Evolutionary conservation across 345 rosid genomes (phyloP), one percentile per base, ranked within the genome.

Genomic region (Reutealis trisperma): DNA sequence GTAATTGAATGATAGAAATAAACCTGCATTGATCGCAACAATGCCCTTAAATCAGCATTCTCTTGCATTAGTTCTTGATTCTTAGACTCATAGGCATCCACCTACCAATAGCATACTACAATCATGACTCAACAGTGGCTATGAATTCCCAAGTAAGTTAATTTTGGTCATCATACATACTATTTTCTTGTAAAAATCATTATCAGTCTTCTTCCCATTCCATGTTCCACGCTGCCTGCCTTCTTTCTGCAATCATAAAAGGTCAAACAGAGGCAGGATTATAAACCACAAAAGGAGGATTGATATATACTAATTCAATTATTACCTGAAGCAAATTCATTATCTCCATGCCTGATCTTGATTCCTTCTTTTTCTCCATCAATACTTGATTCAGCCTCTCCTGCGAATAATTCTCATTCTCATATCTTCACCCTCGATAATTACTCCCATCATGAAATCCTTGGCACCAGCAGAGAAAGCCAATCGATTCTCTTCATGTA

Each of bases 361-460:
- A 88, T 91, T 96, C 99, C 86, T 93, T 96, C 91, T 92, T 96
- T 81, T 96, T 96, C 89, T 96, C 99, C 96, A 92, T 93, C 86
- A 96, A 83, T 47, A 96, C 99, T 88, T 93, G 99, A 76, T 93
- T 96, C 81, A 92, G 84, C 86, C 86, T 92, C 90, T 96, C 99
- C 98, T 96, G 83, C 32, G 34, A 76, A 52, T 45, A 60, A 60
- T 22, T 15, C 19, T 16, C 1, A 30, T 27, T 27, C 11, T 9
- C 18, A 27, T 68, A 59, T 25, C 12, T 44, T 21, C 67, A 42
- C n/a, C 19, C 8, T 11, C 6, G 44, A 8, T 22, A 14, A 22
- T 21, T 52, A 60, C 55, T 72, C 65, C 21, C 27, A 12, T 55
- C 57, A 4, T 47, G 67, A 54, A 21, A 79, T 61, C 65, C 44